phyloP scores from a whole-genome alignment of 495 filamentous ascomycete genomes.

The Penicillium parvum region DNA sequence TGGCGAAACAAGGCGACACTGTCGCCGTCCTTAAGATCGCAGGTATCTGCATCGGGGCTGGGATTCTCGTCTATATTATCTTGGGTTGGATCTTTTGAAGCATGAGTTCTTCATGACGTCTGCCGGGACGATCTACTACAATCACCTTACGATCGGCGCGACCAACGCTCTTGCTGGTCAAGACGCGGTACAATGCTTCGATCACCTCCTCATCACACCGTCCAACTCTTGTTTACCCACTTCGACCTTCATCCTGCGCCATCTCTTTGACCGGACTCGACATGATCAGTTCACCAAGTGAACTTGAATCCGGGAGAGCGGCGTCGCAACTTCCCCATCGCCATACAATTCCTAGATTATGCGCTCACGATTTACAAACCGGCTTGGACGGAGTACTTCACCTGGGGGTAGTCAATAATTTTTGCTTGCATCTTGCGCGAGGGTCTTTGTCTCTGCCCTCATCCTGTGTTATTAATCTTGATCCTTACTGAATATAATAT shows the following conservation, averaged over 20 bases:
- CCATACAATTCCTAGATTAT: too few relatives aligned
- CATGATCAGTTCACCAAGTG: too few relatives aligned
- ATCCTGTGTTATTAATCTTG: slow-evolving; percentile 1
- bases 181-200: too few relatives aligned
- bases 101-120: neutral
- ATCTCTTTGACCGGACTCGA: too few relatives aligned
- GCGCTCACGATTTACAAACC: too few relatives aligned
- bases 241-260: too few relatives aligned
- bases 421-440: neutral
- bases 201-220: too few relatives aligned
- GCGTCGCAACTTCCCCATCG: too few relatives aligned
- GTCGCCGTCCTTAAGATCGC: slow-evolving; percentile 85
- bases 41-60: slow-evolving; percentile 70
- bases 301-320: too few relatives aligned
- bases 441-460: neutral
- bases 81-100: slow-evolving; percentile 60
- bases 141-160: neutral
- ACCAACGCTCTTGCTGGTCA: slow-evolving; percentile 6
- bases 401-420: neutral
- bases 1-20: slow-evolving; percentile 88
- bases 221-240: too few relatives aligned
- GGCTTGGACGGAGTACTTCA: too few relatives aligned
- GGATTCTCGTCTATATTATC: slow-evolving; percentile 71
- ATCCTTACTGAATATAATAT: neutral
- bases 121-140: neutral